Evolutionary conservation across 108 stramenopile species (phyloP), one percentile per base, ranked within the genome.

Genomic region (Cylindrotheca closterium): DNA sequence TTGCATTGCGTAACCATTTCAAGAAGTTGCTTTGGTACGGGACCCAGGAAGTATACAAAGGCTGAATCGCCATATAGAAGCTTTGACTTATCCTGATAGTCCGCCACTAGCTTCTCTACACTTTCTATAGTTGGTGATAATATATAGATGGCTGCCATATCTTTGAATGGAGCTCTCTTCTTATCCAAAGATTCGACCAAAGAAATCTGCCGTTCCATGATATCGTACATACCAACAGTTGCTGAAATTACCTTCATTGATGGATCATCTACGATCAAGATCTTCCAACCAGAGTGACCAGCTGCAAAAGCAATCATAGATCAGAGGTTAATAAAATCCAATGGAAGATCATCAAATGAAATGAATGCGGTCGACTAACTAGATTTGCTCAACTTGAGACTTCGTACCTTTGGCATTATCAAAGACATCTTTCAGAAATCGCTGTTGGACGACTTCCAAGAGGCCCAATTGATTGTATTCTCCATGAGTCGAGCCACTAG

Each of bases 121-220:
- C 92, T 92, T 26, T 85, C 80, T 25, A 73, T 58, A 29, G 81
- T 93, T 18, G 97, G 96, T 28, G 84, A 73, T 19, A 96, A 65
- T 12, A 98, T 51, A 52, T 98, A 99, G 28, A 98, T 71, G n/a
- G 80, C 96, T 4, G 77, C 91, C 91, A 92, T 92, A 58, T 98
- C 95, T 25, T 80, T 83, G 58, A 97, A 96, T 0, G 97, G 97
- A 21, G 97, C 97, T 22, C 98, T 79, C 60, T 86, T 89, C 72
- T 89, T 92, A 23, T 73, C 63, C 19, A 96, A 66, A 45, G 86
- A 81, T 68, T 97, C 96, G 17, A 98, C 95, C 10, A 94, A 65
- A 7, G 94, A 86, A 19, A 98, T 76, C 22, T 87, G 75, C 22
- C 86, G 81, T 68, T 96, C 95, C 92, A 96, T 92, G 30, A 96